Percentiles rank a stretch among this genome's conserved stretches.
phyloP scores from a whole-genome alignment of 176 grass and related monocot genomes.

The Areca catechu region DNA sequence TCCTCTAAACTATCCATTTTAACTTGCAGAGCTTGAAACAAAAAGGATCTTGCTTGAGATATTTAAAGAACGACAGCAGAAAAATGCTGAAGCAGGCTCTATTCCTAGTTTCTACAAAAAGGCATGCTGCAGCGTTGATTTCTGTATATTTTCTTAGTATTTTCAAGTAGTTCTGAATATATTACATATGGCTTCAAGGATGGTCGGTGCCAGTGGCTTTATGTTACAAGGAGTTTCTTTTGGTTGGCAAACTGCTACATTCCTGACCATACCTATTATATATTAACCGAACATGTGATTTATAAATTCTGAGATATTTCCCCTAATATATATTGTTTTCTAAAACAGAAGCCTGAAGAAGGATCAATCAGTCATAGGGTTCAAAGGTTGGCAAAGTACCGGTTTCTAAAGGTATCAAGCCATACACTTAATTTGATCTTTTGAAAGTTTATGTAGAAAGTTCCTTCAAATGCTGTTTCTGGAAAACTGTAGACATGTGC shows the following conservation, averaged over 20 bases:
- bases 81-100: constrained; percentile 86
- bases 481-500: too few species aligned
- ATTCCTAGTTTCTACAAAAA: constrained; percentile 99
- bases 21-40: constrained; percentile 76
- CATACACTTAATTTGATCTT: background rate
- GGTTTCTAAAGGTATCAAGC: constrained; percentile 78
- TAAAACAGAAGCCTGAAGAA: constrained; percentile 81
- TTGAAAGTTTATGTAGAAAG: background rate
- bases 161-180: background rate
- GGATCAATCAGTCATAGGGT: constrained; percentile 95
- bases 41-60: constrained; percentile 98
- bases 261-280: too few species aligned
- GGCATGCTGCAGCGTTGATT: constrained; percentile 23
- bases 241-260: background rate
- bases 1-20: background rate
- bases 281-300: too few species aligned
- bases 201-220: too few species aligned
- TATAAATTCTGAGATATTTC: too few species aligned
- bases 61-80: constrained; percentile 90
- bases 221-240: background rate
- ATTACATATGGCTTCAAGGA: too few species aligned
- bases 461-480: constrained; percentile 1
- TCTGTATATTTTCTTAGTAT: background rate
- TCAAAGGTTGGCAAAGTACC: constrained; percentile 92
- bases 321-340: background rate